Base-by-base conservation (phyloP, 805 yeast species). In the Maudiozyma barnettii region DNA sequence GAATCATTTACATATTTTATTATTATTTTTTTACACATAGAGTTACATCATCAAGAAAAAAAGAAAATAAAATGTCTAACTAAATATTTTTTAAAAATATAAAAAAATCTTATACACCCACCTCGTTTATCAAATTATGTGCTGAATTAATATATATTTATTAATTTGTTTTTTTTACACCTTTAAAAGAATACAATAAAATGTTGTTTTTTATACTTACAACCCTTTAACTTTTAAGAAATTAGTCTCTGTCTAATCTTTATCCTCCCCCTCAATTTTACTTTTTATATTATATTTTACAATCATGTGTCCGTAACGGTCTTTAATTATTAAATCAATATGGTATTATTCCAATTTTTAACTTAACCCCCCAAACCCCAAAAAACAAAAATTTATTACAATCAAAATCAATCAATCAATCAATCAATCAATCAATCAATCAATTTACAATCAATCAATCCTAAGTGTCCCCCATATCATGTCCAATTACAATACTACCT, bases 51-150 rank as follows among this genome's bases (percentile, higher is more conserved):
- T n/a, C n/a, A n/a, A n/a, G n/a, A n/a, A 41, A 26, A 39, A 20
- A 21, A 43, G 16, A 39, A 46, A 40, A 47, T 44, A 55, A 54
- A 53, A 57, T 57, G 61, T 54, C 59, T 54, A 55, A 49, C 59
- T 57, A 56, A 55, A 50, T 50, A 37, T 38, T 31, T 31, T 31
- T 31, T 31, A 31, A 31, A 31, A 31, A 31, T 12, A 31, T 31
- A 10, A 14, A 31, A 31, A 6, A 10, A 31, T 14, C 8, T 23
- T n/a, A n/a, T n/a, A n/a, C n/a, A n/a, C n/a, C 19, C 37, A 6
- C 37, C 31, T 41, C 16, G 23, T 23, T 45, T 45, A 19, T 33
- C 20, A 30, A 46, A 44, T 49, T 40, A 45, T 45, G 36, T 45
- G 20, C 38, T 18, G 5, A 9, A 10, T 20, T 18, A 37, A n/a